phyloP scores from a whole-genome alignment of 148 eudicot species.

The Salicornia ramosissima region DNA sequence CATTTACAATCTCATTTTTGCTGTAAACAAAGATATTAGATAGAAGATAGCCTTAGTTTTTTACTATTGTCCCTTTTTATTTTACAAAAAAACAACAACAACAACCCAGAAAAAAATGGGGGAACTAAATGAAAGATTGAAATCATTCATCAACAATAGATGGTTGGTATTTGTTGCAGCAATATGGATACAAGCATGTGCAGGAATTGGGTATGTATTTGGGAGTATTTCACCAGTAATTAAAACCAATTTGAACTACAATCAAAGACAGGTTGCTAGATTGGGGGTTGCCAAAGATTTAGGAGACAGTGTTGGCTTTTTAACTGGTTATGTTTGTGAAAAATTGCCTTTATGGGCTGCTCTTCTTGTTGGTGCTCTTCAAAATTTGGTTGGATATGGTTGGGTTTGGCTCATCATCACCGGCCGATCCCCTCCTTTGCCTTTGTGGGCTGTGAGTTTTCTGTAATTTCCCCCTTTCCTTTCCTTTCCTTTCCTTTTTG shows the following conservation, averaged over 20 bases:
- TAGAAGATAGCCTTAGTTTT: too few relatives aligned
- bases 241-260: slow-evolving; percentile 62
- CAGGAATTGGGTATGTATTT: slow-evolving; percentile 85
- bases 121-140: slow-evolving; percentile 36
- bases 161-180: slow-evolving; percentile 92
- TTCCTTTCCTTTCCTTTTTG: not conserved
- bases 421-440: slow-evolving; percentile 58
- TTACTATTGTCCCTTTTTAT: too few relatives aligned
- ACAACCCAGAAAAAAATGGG: slow-evolving; percentile 25
- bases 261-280: slow-evolving; percentile 81
- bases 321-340: slow-evolving; percentile 83
- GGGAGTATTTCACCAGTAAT: slow-evolving; percentile 89
- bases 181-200: slow-evolving; percentile 96
- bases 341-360: slow-evolving; percentile 81
- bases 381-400: slow-evolving; percentile 88
- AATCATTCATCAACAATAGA: slow-evolving; percentile 54
- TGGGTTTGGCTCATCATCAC: slow-evolving; percentile 85
- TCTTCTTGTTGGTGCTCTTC: slow-evolving; percentile 82
- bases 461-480: not conserved
- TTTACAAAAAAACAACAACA: too few relatives aligned
- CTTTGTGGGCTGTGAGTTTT: slow-evolving; percentile 88
- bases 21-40: too few relatives aligned
- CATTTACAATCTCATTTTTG: too few relatives aligned
- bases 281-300: slow-evolving; percentile 89
- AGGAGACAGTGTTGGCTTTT: slow-evolving; percentile 92